Evolutionary conservation across 495 filamentous ascomycete species (phyloP).

Genomic region (Usnea hakonensis): DNA sequence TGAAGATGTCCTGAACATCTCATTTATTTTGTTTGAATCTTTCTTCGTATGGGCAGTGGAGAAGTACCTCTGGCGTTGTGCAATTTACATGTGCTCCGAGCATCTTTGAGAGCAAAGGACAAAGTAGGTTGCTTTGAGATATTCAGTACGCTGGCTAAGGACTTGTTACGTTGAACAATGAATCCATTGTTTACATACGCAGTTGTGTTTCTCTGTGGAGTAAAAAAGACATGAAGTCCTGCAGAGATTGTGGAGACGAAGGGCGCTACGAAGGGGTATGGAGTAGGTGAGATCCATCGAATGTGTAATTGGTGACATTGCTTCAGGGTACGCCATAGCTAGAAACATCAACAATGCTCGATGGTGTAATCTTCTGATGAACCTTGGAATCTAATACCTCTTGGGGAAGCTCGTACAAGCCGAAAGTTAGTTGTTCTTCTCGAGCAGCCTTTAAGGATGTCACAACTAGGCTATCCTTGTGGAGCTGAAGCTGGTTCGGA

Average conservation of each 20-base stretch:
- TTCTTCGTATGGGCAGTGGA: not conserved
- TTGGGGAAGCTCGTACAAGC: conserved; percentile 61
- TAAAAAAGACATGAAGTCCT: conserved; percentile 78
- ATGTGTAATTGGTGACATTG: conserved; percentile 68
- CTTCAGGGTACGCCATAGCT: conserved; percentile 56
- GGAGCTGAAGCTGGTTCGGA: conserved; percentile 35
- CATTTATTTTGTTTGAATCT: not conserved
- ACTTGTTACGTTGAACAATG: conserved; percentile 1
- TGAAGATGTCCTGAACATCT: conserved; percentile 56
- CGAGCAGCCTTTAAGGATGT: conserved; percentile 53
- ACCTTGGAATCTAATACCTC: conserved; percentile 40
- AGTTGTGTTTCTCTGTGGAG: conserved; percentile 39
- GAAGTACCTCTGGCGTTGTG: conserved; percentile 37
- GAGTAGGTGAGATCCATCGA: conserved; percentile 57
- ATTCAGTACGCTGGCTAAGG: not conserved
- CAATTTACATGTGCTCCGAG: conserved; percentile 55
- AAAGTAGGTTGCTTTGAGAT: conserved; percentile 46
- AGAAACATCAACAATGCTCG: conserved; percentile 2
- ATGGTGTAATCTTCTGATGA: not conserved
- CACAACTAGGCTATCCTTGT: conserved; percentile 35
- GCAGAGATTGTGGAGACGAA: conserved; percentile 66
- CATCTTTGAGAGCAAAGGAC: conserved; percentile 49
- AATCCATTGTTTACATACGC: conserved; percentile 34
- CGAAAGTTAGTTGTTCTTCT: conserved; percentile 73
- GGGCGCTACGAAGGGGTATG: conserved; percentile 55